phyloP scores from a whole-genome alignment of 108 stramenopile species.

The Cyclotella cryptica region DNA sequence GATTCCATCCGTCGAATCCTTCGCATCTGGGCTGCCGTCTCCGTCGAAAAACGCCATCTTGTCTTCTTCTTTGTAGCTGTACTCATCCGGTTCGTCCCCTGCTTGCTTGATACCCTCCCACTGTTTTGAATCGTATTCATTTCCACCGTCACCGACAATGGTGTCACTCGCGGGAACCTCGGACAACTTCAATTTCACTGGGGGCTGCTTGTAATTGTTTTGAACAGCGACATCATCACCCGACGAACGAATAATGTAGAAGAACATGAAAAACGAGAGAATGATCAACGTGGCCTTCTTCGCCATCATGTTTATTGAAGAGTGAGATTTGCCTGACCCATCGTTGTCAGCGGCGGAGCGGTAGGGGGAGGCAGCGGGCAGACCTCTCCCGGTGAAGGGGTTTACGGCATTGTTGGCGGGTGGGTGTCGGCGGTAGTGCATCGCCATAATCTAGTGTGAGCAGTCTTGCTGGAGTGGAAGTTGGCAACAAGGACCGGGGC shows the following conservation, averaged over 20 bases:
- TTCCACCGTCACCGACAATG: not conserved
- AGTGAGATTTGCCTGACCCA: not conserved
- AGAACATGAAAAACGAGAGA: constrained; percentile 5
- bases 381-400: constrained; percentile 28
- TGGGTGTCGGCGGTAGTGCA: constrained; percentile 12
- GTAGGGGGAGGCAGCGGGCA: constrained; percentile 23
- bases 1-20: not conserved
- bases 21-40: not conserved
- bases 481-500: not conserved
- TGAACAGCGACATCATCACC: not conserved
- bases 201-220: not conserved
- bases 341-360: not conserved
- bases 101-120: not conserved
- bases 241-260: not conserved
- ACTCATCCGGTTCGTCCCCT: not conserved
- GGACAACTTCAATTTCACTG: not conserved
- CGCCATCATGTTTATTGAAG: constrained; percentile 13
- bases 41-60: not conserved
- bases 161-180: not conserved
- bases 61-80: not conserved
- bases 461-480: not conserved
- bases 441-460: not conserved
- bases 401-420: constrained; percentile 6
- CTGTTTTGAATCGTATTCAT: not conserved
- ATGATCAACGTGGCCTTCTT: constrained; percentile 27